A percentile compares a stretch with the other conserved stretches of the same genome.
Conservation (phyloP, 805 yeast genomes). For the Tetrapisispora fleetii region DNA sequence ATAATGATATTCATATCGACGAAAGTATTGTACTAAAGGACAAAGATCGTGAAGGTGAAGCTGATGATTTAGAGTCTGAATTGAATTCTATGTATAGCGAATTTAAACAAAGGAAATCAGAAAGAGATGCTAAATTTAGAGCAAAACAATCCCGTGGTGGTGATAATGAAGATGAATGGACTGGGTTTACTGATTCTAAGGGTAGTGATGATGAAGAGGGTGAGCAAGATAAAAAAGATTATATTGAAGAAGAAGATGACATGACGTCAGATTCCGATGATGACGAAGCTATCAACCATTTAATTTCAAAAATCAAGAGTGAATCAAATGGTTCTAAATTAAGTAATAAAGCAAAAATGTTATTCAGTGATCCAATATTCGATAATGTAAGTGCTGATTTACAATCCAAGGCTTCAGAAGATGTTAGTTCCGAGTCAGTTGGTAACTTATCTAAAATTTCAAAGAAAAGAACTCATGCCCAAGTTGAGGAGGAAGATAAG, state of each 20-base stretch:
- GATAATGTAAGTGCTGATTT: constrained; percentile 36
- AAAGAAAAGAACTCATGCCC: constrained; percentile 13
- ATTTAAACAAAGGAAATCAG: constrained; percentile 57
- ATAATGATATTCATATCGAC: constrained; percentile 47
- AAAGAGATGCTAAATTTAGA: constrained; percentile 55
- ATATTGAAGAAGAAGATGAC: constrained; percentile 33
- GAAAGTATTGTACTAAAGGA: constrained; percentile 32
- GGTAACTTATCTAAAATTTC: constrained; percentile 12
- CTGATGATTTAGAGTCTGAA: constrained; percentile 68
- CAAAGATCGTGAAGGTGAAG: constrained; percentile 35
- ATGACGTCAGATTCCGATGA: constrained; percentile 54
- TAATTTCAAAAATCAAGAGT: constrained; percentile 48
- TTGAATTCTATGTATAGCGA: constrained; percentile 71
- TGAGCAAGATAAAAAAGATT: constrained; percentile 34
- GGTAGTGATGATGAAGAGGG: constrained; percentile 29
- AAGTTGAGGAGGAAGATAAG: constrained; percentile 10
- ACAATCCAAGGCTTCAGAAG: constrained; percentile 10
- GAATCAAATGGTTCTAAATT: constrained; percentile 32
- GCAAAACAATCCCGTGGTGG: constrained; percentile 71
- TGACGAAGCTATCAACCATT: constrained; percentile 54
- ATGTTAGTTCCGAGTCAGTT: constrained; percentile 13
- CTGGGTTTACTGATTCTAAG: constrained; percentile 51
- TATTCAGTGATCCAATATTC: constrained; percentile 47
- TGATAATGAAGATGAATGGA: constrained; percentile 69
- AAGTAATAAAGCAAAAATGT: constrained; percentile 34